phyloP scores from a whole-genome alignment of 2,329 filamentous ascomycete genomes.

The Xylariaceae sp. region DNA sequence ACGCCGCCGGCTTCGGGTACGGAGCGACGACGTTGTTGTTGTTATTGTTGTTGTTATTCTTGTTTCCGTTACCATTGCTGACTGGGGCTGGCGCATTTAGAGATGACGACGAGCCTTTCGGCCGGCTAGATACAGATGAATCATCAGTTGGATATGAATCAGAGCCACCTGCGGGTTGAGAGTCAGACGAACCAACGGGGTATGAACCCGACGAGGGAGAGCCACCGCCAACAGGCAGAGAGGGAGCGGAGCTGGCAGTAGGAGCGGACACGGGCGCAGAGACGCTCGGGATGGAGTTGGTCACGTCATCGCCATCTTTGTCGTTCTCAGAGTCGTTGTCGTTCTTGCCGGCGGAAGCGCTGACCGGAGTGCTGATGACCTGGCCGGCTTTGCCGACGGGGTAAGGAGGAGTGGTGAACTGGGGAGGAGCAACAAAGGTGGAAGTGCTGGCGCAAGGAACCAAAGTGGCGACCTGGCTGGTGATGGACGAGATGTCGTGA shows the following conservation, averaged over 20 bases:
- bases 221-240: no score
- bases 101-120: no score
- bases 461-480: conserved; percentile 24
- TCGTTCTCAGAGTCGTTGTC: conserved; percentile 3
- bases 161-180: neutral
- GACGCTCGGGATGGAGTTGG: conserved; percentile 1
- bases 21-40: no score
- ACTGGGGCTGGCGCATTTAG: no score
- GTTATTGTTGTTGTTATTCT: no score
- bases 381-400: conserved; percentile 15
- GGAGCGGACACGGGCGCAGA: neutral
- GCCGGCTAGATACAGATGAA: no score
- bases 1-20: no score
- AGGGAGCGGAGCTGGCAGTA: neutral
- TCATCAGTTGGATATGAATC: neutral
- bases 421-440: conserved; percentile 27
- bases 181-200: no score
- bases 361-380: conserved; percentile 5
- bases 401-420: conserved; percentile 13
- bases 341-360: conserved; percentile 7
- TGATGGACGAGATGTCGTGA: conserved; percentile 21
- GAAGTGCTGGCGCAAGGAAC: conserved; percentile 24
- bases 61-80: no score
- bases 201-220: no score
- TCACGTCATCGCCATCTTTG: neutral